Base-by-base conservation (phyloP, 2,329 filamentous ascomycete genomes). In the Botrytis byssoidea region DNA sequence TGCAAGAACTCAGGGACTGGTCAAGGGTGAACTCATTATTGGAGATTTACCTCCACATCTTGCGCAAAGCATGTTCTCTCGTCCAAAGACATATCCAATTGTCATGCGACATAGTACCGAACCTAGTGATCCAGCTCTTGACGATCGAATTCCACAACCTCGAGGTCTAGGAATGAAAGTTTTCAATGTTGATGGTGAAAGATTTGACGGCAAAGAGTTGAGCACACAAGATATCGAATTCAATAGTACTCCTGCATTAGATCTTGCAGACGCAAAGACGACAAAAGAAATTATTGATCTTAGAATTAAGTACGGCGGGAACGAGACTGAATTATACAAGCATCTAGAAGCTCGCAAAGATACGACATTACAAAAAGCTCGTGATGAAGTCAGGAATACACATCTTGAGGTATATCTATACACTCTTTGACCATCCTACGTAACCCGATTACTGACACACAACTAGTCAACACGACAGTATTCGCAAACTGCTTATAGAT, bases 161-260 rank as follows among this genome's bases (percentile, higher is more conserved):
- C 82, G 85, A 57, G 85, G 84, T 37, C 83, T 86, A 60, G 83
- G 79, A 18, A 85, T 87, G 81, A 87, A 87, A 76, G 77, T 87
- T 60, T 87, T 87, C 78, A 82, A 84, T 70, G 83, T 87, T n/a
- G 66, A 82, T 8, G 84, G 83, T 10, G 82, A 83, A 35, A 82
- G 82, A 78, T 83, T 85, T 68, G 79, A 83, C 14, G 83, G 83
- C 59, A 81, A 82, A 77, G 77, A 77, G 40, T 77, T 76, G 20
- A 75, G 75, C 0, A 82, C 80, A 4, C 79, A 82, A 59, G 84
- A 86, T 75, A 84, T 86, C 76, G 83, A 84, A 29, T 86, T 87
- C 79, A 87, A 87, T 77, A 85, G 82, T 73, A 84, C 84, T 1
- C 85, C 84, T 1, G 81, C 83, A 1, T 81, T 87, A 18, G 85